These are phyloP conservation scores for Plenodomus biglobosus DNA, from an alignment of 2,329 filamentous ascomycete genomes.

Conservation along the genomic window DNA sequence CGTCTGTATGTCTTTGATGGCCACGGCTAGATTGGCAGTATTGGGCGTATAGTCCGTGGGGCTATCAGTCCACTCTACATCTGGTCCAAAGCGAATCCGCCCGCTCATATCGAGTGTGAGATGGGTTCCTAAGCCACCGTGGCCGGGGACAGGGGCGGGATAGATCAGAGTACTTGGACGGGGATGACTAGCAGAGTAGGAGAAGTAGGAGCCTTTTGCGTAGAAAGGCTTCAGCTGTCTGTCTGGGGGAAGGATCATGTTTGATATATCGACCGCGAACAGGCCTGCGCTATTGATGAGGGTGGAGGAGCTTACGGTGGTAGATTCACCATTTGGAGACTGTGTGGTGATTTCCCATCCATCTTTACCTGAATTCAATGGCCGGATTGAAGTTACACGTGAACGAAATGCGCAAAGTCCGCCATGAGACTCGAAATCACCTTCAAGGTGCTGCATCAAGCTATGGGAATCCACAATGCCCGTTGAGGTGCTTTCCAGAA, in stretches of 20 bases:
- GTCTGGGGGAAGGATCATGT: conserved; percentile 69
- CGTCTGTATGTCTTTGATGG: conserved; percentile 71
- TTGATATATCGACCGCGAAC: conserved; percentile 73
- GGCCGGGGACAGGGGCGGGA: conserved; percentile 78
- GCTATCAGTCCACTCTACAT: conserved; percentile 86
- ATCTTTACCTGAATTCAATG: too few relatives aligned
- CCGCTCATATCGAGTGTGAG: conserved; percentile 87
- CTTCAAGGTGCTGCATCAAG: conserved; percentile 79
- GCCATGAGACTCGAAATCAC: conserved; percentile 73
- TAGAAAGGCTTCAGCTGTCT: conserved; percentile 68
- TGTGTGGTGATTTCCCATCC: conserved; percentile 71
- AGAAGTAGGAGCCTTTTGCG: conserved; percentile 96
- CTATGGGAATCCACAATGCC: conserved; percentile 89
- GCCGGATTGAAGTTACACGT: conserved; percentile 63
- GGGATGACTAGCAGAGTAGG: conserved; percentile 68
- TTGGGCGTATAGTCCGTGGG: conserved; percentile 71
- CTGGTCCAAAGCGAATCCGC: conserved; percentile 85
- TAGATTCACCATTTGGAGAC: conserved; percentile 44
- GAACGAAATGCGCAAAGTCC: conserved; percentile 73
- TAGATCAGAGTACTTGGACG: conserved; percentile 77
- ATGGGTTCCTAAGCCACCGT: conserved; percentile 86
- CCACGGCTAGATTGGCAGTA: conserved; percentile 62
- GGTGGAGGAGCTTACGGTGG: conserved; percentile 69
- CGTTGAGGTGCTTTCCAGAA: conserved; percentile 81
- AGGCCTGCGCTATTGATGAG: conserved; percentile 87